These are phyloP conservation scores for Nigrograna mackinnonii DNA, from an alignment of 2,329 filamentous ascomycete species.

Conservation along the genomic window DNA sequence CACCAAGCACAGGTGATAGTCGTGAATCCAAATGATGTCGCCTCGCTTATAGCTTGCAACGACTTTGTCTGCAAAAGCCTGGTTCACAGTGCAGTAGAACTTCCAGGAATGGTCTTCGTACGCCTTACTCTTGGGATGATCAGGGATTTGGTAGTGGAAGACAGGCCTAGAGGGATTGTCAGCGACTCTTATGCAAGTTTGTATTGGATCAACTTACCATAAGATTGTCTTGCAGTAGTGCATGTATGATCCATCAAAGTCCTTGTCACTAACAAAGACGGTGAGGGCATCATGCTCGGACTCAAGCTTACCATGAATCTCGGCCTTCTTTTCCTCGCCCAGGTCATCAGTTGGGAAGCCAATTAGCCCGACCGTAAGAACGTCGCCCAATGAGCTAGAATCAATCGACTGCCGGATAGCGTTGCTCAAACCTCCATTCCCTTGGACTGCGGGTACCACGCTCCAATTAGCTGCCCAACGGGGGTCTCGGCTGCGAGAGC, in stretches of 20 bases:
- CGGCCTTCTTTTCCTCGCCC: slow-evolving; percentile 73
- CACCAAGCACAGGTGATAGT: slow-evolving; percentile 90
- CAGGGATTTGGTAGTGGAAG: slow-evolving; percentile 97
- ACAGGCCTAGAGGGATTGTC: no score
- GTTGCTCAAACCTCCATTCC: slow-evolving; percentile 89
- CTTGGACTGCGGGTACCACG: slow-evolving; percentile 83
- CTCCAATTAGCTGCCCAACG: slow-evolving; percentile 76
- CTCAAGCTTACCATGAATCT: slow-evolving; percentile 80
- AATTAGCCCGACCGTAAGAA: slow-evolving; percentile 88
- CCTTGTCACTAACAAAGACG: slow-evolving; percentile 86
- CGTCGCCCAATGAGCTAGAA: slow-evolving; percentile 70
- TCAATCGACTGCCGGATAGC: slow-evolving; percentile 79
- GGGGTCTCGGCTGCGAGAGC: slow-evolving; percentile 40
- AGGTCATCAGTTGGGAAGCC: slow-evolving; percentile 93
- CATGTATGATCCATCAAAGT: slow-evolving; percentile 91
- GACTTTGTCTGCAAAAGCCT: slow-evolving; percentile 89
- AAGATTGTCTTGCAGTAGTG: slow-evolving; percentile 98
- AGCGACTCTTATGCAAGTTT: no score
- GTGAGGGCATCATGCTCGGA: slow-evolving; percentile 81
- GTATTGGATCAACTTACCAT: no score
- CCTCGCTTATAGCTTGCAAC: slow-evolving; percentile 91
- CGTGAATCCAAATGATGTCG: slow-evolving; percentile 92
- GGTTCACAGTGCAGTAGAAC: slow-evolving; percentile 90
- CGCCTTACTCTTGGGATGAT: slow-evolving; percentile 97
- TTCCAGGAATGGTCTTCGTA: slow-evolving; percentile 97